Conservation (phyloP, 2,329 filamentous ascomycete genomes). For the Nigrograna mackinnonii region DNA sequence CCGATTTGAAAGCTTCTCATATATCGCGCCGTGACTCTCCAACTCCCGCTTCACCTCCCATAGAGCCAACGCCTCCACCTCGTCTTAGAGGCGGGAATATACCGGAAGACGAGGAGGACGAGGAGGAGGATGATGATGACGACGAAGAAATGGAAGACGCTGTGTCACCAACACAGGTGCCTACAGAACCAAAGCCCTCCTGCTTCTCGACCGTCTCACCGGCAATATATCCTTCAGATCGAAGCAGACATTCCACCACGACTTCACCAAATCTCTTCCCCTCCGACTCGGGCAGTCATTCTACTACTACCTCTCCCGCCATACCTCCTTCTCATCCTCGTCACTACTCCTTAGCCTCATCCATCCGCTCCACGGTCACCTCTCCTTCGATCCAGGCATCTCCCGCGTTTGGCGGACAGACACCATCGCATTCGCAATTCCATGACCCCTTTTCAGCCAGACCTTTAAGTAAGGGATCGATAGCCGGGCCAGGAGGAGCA, state of each 20-base stretch:
- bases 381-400: constrained; percentile 39
- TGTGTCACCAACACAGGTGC: constrained; percentile 29
- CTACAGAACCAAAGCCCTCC: constrained; percentile 18
- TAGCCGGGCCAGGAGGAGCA: constrained; percentile 26
- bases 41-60: constrained; percentile 27
- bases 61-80: constrained; percentile 23
- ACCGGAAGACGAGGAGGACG: constrained; percentile 45
- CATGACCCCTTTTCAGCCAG: constrained; percentile 32
- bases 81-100: constrained; percentile 15
- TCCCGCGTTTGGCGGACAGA: constrained; percentile 47
- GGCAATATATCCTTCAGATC: constrained; percentile 40
- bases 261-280: constrained; percentile 45
- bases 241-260: constrained; percentile 38
- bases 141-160: constrained; percentile 46
- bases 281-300: constrained; percentile 50
- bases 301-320: constrained; percentile 47
- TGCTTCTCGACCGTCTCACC: constrained; percentile 35
- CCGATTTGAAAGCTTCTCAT: constrained; percentile 67
- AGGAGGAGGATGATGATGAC: constrained; percentile 55
- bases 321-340: constrained; percentile 17
- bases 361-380: constrained; percentile 37
- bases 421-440: constrained; percentile 29
- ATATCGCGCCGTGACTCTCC: constrained; percentile 29
- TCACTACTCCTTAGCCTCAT: constrained; percentile 49
- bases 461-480: constrained; percentile 24